Conservation (phyloP, 2,329 filamentous ascomycete species). For the Pseudocercospora eumusae region DNA sequence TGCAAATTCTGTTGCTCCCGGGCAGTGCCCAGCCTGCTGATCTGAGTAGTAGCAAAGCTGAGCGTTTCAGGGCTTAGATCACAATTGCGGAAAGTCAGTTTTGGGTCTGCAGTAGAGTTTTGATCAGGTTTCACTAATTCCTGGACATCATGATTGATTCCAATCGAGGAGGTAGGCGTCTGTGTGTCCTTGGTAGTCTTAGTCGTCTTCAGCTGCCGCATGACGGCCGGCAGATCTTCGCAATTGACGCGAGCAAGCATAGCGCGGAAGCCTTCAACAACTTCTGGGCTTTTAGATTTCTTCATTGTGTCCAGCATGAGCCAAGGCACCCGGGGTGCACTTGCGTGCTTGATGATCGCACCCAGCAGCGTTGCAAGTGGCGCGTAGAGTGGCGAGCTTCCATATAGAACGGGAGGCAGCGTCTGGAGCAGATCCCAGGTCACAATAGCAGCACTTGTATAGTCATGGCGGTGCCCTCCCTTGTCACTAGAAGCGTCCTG, state of each 20-base stretch:
- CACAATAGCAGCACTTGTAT: slow-evolving; percentile 27
- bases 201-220: slow-evolving; percentile 1
- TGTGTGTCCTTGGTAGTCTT: not conserved
- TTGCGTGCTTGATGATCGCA: slow-evolving; percentile 6
- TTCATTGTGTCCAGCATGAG: not conserved
- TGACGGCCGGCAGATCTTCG: slow-evolving; percentile 5
- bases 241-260: slow-evolving; percentile 14
- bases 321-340: not conserved
- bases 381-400: slow-evolving; percentile 1
- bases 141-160: not conserved
- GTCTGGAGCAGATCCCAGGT: slow-evolving; percentile 27
- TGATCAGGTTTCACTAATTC: not conserved
- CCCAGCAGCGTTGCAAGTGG: not conserved
- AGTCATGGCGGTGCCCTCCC: slow-evolving; percentile 22
- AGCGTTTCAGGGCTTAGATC: slow-evolving; percentile 9
- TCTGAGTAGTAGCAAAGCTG: slow-evolving; percentile 17
- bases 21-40: slow-evolving; percentile 17
- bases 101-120: not conserved
- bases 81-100: not conserved
- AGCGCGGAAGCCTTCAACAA: not conserved
- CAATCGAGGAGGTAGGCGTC: not conserved
- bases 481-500: not conserved
- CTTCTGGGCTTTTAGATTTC: not conserved
- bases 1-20: slow-evolving; percentile 13
- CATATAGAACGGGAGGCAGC: slow-evolving; percentile 4